phyloP scores from a whole-genome alignment of 352 stramenopile species.

The Phytophthora idaei region DNA sequence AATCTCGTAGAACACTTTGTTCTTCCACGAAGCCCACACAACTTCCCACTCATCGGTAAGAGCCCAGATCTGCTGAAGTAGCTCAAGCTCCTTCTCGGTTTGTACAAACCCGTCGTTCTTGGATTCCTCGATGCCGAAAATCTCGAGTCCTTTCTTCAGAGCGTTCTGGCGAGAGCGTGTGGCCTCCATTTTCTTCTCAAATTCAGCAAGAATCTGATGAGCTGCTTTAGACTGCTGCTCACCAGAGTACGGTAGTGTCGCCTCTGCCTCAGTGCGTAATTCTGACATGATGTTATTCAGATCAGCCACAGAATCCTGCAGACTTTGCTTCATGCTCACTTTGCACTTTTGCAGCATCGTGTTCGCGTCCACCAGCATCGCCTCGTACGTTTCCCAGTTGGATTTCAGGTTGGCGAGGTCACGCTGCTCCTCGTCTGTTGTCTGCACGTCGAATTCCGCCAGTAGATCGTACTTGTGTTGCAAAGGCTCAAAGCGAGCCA shows the following conservation, averaged over 20 bases:
- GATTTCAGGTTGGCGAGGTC: slow-evolving; percentile 70
- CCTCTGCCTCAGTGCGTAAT: slow-evolving; percentile 71
- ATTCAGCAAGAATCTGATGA: slow-evolving; percentile 79
- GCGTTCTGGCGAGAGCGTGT: slow-evolving; percentile 69
- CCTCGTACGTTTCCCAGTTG: slow-evolving; percentile 87
- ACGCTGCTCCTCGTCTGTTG: slow-evolving; percentile 85
- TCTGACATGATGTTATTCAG: slow-evolving; percentile 89
- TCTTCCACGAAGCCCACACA: slow-evolving; percentile 93
- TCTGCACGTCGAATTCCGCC: slow-evolving; percentile 89
- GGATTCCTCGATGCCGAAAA: slow-evolving; percentile 91
- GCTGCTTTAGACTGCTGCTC: slow-evolving; percentile 61
- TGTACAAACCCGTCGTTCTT: slow-evolving; percentile 88
- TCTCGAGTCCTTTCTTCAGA: slow-evolving; percentile 92
- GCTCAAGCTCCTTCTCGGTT: slow-evolving; percentile 89
- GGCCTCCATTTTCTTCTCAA: slow-evolving; percentile 89
- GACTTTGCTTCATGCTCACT: slow-evolving; percentile 95
- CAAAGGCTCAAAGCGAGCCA: slow-evolving; percentile 82
- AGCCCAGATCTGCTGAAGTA: slow-evolving; percentile 91
- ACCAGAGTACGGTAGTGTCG: slow-evolving; percentile 75
- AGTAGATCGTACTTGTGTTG: slow-evolving; percentile 90
- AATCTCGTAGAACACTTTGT: slow-evolving; percentile 91
- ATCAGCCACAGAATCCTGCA: slow-evolving; percentile 91
- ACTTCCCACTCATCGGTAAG: slow-evolving; percentile 89
- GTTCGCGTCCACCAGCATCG: slow-evolving; percentile 86
- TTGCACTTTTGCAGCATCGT: slow-evolving; percentile 93